phyloP scores from a whole-genome alignment of 805 yeast genomes.

The Candida wancherniae region DNA sequence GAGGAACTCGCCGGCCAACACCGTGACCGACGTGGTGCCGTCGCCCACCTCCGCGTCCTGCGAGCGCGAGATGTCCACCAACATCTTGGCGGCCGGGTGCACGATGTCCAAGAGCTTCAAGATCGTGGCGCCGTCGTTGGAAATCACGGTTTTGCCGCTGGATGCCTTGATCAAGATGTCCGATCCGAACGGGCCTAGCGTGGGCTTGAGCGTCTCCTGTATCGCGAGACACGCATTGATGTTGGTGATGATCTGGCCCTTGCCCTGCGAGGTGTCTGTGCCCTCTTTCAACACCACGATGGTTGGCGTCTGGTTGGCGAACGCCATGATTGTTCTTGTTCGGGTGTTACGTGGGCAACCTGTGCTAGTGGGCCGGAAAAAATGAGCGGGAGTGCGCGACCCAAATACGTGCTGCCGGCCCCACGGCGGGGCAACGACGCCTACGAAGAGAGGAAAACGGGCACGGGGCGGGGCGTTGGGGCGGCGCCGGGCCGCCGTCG shows the following conservation, averaged over 20 bases:
- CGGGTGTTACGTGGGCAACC: too few relatives aligned
- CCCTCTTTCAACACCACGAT: conserved; percentile 97
- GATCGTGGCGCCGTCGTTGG: conserved; percentile 98
- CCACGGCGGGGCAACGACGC: too few relatives aligned
- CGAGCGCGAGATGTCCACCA: conserved; percentile 90
- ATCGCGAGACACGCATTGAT: conserved; percentile 97
- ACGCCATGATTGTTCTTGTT: conserved; percentile 64
- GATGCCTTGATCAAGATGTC: conserved; percentile 86
- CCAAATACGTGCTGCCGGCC: too few relatives aligned
- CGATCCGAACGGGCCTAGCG: conserved; percentile 96
- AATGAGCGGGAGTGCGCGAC: too few relatives aligned
- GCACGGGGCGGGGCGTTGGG: too few relatives aligned
- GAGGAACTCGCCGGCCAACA: conserved; percentile 89
- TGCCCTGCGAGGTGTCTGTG: conserved; percentile 94
- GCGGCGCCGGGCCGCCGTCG: too few relatives aligned
- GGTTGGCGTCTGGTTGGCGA: conserved; percentile 94
- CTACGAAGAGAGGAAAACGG: too few relatives aligned
- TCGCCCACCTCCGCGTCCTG: conserved; percentile 99
- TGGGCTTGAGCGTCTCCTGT: conserved; percentile 91
- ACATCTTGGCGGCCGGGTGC: conserved; percentile 96
- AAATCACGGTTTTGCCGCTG: conserved; percentile 85
- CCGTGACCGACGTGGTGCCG: conserved; percentile 95
- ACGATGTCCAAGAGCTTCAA: conserved; percentile 88
- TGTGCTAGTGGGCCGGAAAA: too few relatives aligned
- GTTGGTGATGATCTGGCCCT: conserved; percentile 90